Evolutionary conservation across 2,329 filamentous ascomycete species (phyloP).

Genomic region (Verticillium zaregamsianum): DNA sequence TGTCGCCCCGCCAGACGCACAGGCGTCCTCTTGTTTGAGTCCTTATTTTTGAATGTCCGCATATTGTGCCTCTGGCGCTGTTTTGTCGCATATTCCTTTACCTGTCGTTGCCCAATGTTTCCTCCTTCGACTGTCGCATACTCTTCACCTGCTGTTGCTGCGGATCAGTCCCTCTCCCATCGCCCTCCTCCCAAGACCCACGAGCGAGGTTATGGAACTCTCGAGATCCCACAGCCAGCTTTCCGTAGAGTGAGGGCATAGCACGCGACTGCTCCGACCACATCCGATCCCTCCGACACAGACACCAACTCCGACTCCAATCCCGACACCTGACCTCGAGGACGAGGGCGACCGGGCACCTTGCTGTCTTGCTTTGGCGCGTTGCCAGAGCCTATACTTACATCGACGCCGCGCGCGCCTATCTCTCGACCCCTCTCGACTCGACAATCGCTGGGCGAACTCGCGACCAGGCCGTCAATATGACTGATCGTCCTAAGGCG

Average conservation of each 20-base stretch:
- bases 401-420: neutral
- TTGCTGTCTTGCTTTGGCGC: neutral
- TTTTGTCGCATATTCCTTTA: conserved; percentile 11
- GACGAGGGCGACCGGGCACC: neutral
- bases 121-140: conserved; percentile 3
- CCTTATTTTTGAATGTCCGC: neutral
- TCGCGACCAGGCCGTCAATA: neutral
- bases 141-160: conserved; percentile 1
- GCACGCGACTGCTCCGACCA: neutral
- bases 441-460: neutral
- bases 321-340: neutral
- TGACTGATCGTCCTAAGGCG: neutral
- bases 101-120: conserved; percentile 11
- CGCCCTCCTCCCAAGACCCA: neutral
- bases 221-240: neutral
- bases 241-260: conserved; percentile 3
- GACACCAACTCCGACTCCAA: neutral
- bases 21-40: conserved; percentile 1
- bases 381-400: neutral
- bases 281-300: neutral
- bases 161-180: neutral
- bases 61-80: conserved; percentile 1
- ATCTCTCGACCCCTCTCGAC: neutral
- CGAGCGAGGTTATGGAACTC: conserved; percentile 3
- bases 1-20: conserved; percentile 3